Percentiles rank a stretch among this genome's conserved stretches.
phyloP scores from a whole-genome alignment of 345 rosid genomes.

The Eucalyptus brandiana region DNA sequence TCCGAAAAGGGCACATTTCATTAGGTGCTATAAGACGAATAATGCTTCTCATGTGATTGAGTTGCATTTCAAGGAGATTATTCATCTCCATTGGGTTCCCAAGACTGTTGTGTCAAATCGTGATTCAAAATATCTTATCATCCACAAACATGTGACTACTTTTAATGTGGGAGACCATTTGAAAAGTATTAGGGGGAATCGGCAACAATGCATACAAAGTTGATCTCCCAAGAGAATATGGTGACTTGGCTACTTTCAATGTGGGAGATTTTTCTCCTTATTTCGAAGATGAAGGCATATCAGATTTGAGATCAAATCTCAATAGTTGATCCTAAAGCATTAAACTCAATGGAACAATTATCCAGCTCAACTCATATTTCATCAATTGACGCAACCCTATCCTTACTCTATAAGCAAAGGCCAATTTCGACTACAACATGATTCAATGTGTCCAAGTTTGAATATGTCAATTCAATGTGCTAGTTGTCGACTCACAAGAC shows the following conservation, averaged over 20 bases:
- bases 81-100: background rate
- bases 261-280: no score
- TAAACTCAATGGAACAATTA: background rate
- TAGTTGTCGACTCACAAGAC: no score
- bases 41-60: background rate
- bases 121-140: background rate
- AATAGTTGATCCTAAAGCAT: background rate
- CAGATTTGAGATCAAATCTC: background rate
- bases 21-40: background rate
- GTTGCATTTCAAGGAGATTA: background rate
- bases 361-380: background rate
- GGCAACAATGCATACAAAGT: no score
- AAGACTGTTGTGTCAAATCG: no score
- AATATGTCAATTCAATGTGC: no score
- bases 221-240: no score
- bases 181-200: no score
- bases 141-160: background rate
- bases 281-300: background rate
- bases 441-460: background rate
- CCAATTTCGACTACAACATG: background rate
- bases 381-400: background rate
- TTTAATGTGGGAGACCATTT: no score
- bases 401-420: background rate
- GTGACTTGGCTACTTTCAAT: no score
- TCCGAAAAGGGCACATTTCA: no score